Base-by-base conservation (phyloP, 805 yeast genomes). In the Spathaspora passalidarum region DNA sequence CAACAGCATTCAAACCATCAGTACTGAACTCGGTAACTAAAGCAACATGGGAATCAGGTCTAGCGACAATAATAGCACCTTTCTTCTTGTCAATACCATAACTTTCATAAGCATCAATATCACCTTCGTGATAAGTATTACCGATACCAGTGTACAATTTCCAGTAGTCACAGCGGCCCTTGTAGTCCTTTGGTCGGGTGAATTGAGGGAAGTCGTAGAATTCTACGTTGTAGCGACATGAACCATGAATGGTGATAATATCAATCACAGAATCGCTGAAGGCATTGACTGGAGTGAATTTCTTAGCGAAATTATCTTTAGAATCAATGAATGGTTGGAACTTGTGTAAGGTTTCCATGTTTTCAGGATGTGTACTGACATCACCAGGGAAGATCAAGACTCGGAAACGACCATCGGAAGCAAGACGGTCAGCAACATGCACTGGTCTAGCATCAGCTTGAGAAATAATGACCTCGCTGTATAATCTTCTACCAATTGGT, bases 1-100 rank as follows among this genome's bases (percentile, higher is more conserved):
- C 49, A 26, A 58, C 54, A 17, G 48, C 37, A 13, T 43, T 25
- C 37, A 48, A 43, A 11, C 64, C 62, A 3, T 42, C 40, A 9
- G 44, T 22, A 16, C 52, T 54, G 36, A 49, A 49, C 21, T 49
- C 52, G 9, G 55, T 47, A 18, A 61, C 63, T n/a, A 43, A 10
- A 9, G 65, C 56, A 21, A 63, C 62, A 43, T 63, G 59, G 3
- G 69, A 68, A 48, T 64, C 69, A 10, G 69, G 69, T 34, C 68
- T 48, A 9, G 61, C 47, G 11, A 63, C 62, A 32, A 63, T 45
- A 26, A 59, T 45, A 34, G 56, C 51, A 5, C 67, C 67, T 14
- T 44, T 45, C 13, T 48, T 36, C 20, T 53, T 48, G 40, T 61
- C 59, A 42, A 63, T 56, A 5, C 68, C 68, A 45, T 53, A 63